Percentiles rank a stretch among this genome's conserved stretches.
These are phyloP conservation scores for Fusarium denticulatum DNA, from an alignment of 2,329 filamentous ascomycete species.

Conservation along the genomic window DNA sequence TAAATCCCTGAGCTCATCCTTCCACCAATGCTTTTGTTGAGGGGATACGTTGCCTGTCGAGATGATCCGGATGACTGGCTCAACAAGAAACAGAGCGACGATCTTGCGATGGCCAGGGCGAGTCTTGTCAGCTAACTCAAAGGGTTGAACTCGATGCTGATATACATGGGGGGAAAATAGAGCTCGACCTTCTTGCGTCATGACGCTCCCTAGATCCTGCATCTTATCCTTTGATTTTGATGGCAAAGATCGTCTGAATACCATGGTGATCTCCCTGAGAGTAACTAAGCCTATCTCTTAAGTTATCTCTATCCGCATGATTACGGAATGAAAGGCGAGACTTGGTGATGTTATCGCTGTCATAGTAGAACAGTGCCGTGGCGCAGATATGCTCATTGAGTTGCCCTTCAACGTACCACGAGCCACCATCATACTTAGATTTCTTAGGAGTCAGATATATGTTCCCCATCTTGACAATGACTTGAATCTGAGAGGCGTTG, in stretches of 20 bases:
- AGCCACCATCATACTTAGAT: slow-evolving; percentile 61
- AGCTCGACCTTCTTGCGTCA: slow-evolving; percentile 57
- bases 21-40: slow-evolving; percentile 54
- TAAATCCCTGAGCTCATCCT: background rate
- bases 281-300: slow-evolving; percentile 40
- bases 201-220: slow-evolving; percentile 57
- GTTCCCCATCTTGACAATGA: slow-evolving; percentile 71
- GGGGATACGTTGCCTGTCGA: slow-evolving; percentile 56
- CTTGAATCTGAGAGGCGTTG: slow-evolving; percentile 56
- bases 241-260: slow-evolving; percentile 51
- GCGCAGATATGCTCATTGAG: slow-evolving; percentile 72
- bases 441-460: slow-evolving; percentile 70
- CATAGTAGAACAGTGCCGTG: slow-evolving; percentile 70
- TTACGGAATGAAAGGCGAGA: slow-evolving; percentile 62
- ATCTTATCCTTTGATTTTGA: slow-evolving; percentile 29
- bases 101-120: slow-evolving; percentile 68
- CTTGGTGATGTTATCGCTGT: slow-evolving; percentile 67
- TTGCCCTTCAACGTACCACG: slow-evolving; percentile 65
- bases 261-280: slow-evolving; percentile 47
- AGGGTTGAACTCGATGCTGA: slow-evolving; percentile 63
- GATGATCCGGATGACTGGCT: slow-evolving; percentile 59
- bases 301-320: slow-evolving; percentile 44
- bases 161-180: slow-evolving; percentile 65
- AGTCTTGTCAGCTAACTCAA: slow-evolving; percentile 60
- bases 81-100: slow-evolving; percentile 68